Conservation (phyloP, 1,284 basidiomycete species). For the Termitomyces sp. region DNA sequence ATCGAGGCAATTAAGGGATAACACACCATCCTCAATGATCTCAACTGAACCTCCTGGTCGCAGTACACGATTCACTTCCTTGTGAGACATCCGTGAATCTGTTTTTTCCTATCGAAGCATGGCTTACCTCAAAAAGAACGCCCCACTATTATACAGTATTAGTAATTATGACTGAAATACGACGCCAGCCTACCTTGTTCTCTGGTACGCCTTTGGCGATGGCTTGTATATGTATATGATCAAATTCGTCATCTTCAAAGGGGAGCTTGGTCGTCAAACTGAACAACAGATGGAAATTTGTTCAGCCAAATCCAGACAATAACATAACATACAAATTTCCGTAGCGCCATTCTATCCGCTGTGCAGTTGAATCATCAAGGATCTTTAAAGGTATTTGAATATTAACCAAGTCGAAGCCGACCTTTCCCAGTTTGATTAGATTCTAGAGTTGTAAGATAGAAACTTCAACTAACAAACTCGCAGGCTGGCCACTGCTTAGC, state of each 20-base stretch:
- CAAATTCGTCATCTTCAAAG: constrained; percentile 75
- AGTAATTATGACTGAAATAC: neutral
- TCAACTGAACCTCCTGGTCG: constrained; percentile 66
- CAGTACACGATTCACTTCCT: constrained; percentile 70
- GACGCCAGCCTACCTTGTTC: constrained; percentile 48
- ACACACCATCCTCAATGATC: constrained; percentile 63
- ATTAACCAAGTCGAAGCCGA: constrained; percentile 72
- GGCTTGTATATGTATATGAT: constrained; percentile 64
- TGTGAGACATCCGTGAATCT: constrained; percentile 3
- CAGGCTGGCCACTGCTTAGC: constrained; percentile 65
- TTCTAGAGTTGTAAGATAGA: neutral
- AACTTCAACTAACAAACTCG: constrained; percentile 48
- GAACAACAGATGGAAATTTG: neutral
- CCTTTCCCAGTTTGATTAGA: constrained; percentile 30
- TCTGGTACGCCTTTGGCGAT: constrained; percentile 68
- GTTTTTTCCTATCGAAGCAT: neutral
- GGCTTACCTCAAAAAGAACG: constrained; percentile 56
- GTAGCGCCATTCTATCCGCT: constrained; percentile 62
- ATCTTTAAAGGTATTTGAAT: constrained; percentile 55
- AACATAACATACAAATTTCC: constrained; percentile 61
- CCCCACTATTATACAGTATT: constrained; percentile 46
- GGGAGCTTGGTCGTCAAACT: constrained; percentile 70
- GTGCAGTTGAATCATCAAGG: constrained; percentile 43
- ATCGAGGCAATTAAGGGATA: neutral
- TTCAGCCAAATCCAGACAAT: no score